Percentiles rank a stretch among this genome's conserved stretches.
These are phyloP conservation scores for Cladosporium colombiae DNA, from an alignment of 2,329 filamentous ascomycete species.

Conservation along the genomic window DNA sequence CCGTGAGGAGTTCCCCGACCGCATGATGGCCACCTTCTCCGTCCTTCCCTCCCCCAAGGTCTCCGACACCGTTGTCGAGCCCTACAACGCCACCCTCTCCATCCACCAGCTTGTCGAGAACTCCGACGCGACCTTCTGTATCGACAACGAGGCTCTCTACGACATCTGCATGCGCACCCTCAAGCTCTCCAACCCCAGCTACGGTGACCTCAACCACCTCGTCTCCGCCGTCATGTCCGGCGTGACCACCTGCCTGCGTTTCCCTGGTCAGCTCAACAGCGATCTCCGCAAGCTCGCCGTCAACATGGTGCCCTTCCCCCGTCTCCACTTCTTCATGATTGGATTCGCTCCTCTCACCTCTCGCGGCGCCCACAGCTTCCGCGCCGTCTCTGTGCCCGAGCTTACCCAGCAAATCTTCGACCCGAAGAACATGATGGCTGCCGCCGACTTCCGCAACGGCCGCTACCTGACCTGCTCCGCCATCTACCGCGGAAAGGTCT, in stretches of 20 bases:
- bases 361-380: slow-evolving; percentile 90
- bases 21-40: slow-evolving; percentile 99
- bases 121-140: slow-evolving; percentile 99
- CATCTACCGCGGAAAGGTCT: slow-evolving; percentile 99
- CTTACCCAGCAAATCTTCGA: slow-evolving; percentile 99
- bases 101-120: slow-evolving; percentile 99
- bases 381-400: slow-evolving; percentile 94
- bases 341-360: slow-evolving; percentile 98
- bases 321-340: slow-evolving; percentile 99
- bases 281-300: slow-evolving; percentile 98
- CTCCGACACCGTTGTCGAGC: slow-evolving; percentile 98
- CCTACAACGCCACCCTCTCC: slow-evolving; percentile 99
- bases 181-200: slow-evolving; percentile 97
- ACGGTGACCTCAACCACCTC: slow-evolving; percentile 98
- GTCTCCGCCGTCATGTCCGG: slow-evolving; percentile 99
- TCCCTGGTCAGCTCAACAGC: slow-evolving; percentile 99
- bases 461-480: slow-evolving; percentile 99
- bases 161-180: slow-evolving; percentile 99
- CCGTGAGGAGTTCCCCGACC: slow-evolving; percentile 99
- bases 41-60: slow-evolving; percentile 99
- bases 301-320: slow-evolving; percentile 99
- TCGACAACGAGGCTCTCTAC: slow-evolving; percentile 99
- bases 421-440: slow-evolving; percentile 99
- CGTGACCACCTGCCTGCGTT: slow-evolving; percentile 96
- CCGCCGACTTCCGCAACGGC: slow-evolving; percentile 98